Evolutionary conservation across 1,284 basidiomycete species (phyloP).

Genomic region (Athelia sp.): DNA sequence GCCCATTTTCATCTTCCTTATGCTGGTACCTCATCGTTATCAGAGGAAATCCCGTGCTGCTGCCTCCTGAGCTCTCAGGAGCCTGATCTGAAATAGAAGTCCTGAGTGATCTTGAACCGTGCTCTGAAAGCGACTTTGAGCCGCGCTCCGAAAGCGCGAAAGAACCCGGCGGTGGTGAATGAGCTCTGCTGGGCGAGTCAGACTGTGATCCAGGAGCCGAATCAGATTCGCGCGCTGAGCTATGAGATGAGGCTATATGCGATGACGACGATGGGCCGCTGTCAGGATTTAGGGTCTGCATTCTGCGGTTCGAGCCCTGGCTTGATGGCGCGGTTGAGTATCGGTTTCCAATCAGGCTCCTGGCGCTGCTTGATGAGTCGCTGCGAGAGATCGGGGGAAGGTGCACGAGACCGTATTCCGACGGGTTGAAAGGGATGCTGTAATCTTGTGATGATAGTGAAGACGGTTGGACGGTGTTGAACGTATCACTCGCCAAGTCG

Average conservation of each 20-base stretch:
- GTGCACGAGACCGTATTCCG: conserved; percentile 47
- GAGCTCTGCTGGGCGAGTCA: no score
- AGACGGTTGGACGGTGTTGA: conserved; percentile 6
- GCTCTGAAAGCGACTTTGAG: not conserved
- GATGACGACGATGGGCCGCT: no score
- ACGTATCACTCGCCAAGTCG: conserved; percentile 4
- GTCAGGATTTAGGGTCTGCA: no score
- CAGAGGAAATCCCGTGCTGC: conserved; percentile 22
- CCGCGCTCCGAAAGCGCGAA: no score
- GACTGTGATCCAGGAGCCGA: no score
- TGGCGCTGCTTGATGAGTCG: conserved; percentile 9
- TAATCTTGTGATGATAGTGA: conserved; percentile 4
- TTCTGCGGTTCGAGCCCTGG: not conserved
- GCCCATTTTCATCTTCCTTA: conserved; percentile 61
- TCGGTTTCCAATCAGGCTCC: conserved; percentile 2
- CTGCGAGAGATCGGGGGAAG: conserved; percentile 28
- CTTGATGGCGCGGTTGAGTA: not conserved
- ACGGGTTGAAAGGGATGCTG: conserved; percentile 31
- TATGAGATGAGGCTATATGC: no score
- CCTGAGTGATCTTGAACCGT: not conserved
- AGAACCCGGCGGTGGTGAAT: no score
- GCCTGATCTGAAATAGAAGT: not conserved
- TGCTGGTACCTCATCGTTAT: conserved; percentile 69
- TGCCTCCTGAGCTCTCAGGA: conserved; percentile 2
- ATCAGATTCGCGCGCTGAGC: no score